Conservation (phyloP, 2,329 filamentous ascomycete genomes). For the Diaporthe australafricana region DNA sequence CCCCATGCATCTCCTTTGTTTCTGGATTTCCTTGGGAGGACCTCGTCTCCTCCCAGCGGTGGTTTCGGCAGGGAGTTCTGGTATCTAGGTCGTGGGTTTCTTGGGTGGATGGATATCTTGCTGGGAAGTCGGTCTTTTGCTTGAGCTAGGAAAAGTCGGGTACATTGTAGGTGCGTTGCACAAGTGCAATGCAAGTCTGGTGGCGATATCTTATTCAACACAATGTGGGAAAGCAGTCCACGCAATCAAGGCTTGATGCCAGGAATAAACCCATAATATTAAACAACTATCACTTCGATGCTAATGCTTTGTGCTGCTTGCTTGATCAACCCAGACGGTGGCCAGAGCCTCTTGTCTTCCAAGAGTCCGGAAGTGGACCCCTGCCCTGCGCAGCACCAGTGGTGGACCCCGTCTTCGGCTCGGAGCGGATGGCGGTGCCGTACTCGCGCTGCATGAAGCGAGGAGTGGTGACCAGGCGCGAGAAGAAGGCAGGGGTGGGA, state of each 20-base stretch:
- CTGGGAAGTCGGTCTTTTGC: constrained; percentile 4
- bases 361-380: constrained; percentile 71
- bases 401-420: constrained; percentile 51
- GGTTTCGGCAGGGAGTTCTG: constrained; percentile 14
- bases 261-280: constrained; percentile 27
- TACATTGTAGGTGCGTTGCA: not conserved
- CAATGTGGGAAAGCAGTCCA: constrained; percentile 24
- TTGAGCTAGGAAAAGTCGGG: constrained; percentile 3
- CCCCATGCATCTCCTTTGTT: not conserved
- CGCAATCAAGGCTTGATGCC: constrained; percentile 32
- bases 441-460: constrained; percentile 64
- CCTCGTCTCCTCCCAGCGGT: not conserved
- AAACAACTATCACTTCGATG: not conserved
- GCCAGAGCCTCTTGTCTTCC: constrained; percentile 72
- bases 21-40: not conserved
- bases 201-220: not conserved
- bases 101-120: not conserved
- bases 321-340: constrained; percentile 66
- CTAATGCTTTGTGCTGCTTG: constrained; percentile 26
- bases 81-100: not conserved
- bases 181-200: not conserved
- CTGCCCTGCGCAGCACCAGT: constrained; percentile 54
- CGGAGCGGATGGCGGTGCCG: constrained; percentile 69
- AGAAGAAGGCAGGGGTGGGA: constrained; percentile 78
- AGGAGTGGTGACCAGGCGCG: constrained; percentile 70